A percentile compares a stretch with the other conserved stretches of the same genome.
Evolutionary conservation across 441 rosid genomes (phyloP).

Genomic region (California macrophylla): DNA sequence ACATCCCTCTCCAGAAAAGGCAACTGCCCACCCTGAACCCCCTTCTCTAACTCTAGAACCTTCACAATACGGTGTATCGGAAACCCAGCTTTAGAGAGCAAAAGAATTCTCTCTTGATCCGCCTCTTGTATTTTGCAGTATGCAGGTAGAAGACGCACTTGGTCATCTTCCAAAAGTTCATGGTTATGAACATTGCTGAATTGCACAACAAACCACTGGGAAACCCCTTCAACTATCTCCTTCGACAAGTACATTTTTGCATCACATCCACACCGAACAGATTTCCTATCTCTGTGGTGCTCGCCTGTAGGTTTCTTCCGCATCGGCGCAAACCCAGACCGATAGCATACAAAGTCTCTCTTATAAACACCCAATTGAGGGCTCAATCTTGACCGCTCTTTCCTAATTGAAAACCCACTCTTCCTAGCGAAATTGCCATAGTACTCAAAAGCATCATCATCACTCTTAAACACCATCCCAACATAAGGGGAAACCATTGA

Average conservation of each 20-base stretch:
- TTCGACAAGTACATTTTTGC: constrained; percentile 72
- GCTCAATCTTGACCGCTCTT: constrained; percentile 82
- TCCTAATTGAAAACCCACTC: constrained; percentile 74
- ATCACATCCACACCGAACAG: constrained; percentile 87
- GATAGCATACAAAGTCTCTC: constrained; percentile 84
- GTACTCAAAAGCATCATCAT: constrained; percentile 75
- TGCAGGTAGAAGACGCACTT: constrained; percentile 82
- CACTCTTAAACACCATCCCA: constrained; percentile 71
- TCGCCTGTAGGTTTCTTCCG: constrained; percentile 75
- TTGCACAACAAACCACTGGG: constrained; percentile 80
- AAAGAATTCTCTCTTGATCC: constrained; percentile 79
- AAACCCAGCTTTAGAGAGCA: constrained; percentile 87
- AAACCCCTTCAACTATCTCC: constrained; percentile 46
- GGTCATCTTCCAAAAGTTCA: constrained; percentile 82
- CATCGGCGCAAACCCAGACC: constrained; percentile 81
- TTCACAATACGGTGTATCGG: constrained; percentile 77
- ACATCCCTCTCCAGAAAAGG: constrained; percentile 90
- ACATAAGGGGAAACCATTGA: constrained; percentile 62
- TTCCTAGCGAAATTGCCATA: constrained; percentile 70
- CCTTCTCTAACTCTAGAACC: constrained; percentile 74
- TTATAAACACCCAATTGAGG: constrained; percentile 74
- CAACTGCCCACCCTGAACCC: constrained; percentile 71
- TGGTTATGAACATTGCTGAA: constrained; percentile 94
- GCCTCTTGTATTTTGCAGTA: constrained; percentile 78
- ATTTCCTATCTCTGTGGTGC: constrained; percentile 82